Evolutionary conservation across 305 asterid genomes (phyloP).

Genomic region (Plantago lanceolata): DNA sequence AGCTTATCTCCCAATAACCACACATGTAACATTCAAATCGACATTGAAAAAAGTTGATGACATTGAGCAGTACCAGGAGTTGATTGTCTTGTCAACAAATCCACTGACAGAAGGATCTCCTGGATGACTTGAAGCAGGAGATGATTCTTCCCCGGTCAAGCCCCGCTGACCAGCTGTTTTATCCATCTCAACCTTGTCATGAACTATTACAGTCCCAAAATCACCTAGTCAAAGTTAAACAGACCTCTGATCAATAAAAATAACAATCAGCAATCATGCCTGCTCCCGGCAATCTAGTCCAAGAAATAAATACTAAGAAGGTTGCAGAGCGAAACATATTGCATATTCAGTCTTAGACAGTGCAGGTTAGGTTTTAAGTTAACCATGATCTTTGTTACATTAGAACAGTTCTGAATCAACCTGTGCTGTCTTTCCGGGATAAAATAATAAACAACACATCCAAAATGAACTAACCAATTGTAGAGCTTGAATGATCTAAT

Average conservation of each 20-base stretch:
- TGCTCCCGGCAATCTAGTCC: not conserved
- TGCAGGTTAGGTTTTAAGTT: too few relatives aligned
- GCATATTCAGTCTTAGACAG: too few relatives aligned
- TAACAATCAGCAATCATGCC: not conserved
- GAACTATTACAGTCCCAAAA: slow-evolving; percentile 79
- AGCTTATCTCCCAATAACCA: not conserved
- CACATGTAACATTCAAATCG: slow-evolving; percentile 12
- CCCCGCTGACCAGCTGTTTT: slow-evolving; percentile 36
- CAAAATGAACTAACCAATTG: not conserved
- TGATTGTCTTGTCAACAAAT: slow-evolving; percentile 42
- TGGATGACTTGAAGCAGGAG: slow-evolving; percentile 37
- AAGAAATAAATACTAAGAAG: not conserved
- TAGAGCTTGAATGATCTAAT: not conserved
- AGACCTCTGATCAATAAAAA: slow-evolving; percentile 23
- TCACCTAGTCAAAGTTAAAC: slow-evolving; percentile 51
- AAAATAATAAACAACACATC: too few relatives aligned
- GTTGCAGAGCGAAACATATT: not conserved
- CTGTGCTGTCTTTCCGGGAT: too few relatives aligned
- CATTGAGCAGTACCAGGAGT: slow-evolving; percentile 39
- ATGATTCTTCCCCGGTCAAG: slow-evolving; percentile 33
- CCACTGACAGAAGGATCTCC: slow-evolving; percentile 44
- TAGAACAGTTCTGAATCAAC: too few relatives aligned
- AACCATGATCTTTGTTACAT: too few relatives aligned
- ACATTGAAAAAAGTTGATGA: slow-evolving; percentile 15
- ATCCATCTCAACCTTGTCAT: slow-evolving; percentile 46